A percentile compares a stretch with the other conserved stretches of the same genome.
phyloP scores from a whole-genome alignment of 1,139 yeast species.

The Candida smagusa region DNA sequence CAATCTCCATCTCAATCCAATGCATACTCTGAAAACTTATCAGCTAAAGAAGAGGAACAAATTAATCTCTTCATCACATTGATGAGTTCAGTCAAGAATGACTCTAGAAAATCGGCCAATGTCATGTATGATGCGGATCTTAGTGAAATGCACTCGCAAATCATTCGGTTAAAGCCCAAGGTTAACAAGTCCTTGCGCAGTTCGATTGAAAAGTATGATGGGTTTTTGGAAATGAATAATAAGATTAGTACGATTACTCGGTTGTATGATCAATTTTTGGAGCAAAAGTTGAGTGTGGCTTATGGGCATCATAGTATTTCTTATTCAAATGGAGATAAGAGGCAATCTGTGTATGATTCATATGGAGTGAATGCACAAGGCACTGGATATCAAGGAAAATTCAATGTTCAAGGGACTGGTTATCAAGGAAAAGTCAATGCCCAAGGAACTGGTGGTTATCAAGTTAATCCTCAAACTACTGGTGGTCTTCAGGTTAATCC shows the following conservation, averaged over 20 bases:
- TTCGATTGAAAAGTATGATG: conserved; percentile 65
- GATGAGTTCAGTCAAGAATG: conserved; percentile 51
- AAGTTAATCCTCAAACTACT: neutral
- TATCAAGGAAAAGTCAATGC: neutral
- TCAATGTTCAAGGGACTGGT: neutral
- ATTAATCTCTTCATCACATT: conserved; percentile 67
- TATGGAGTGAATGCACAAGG: neutral
- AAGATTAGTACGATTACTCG: conserved; percentile 77
- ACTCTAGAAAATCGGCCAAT: conserved; percentile 48
- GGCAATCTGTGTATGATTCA: neutral
- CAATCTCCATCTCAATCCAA: too few relatives aligned
- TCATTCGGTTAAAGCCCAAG: conserved; percentile 70
- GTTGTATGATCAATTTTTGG: conserved; percentile 76
- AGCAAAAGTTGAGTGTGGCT: conserved; percentile 55
- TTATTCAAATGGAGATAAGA: neutral
- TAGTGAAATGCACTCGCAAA: conserved; percentile 61
- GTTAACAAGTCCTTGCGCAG: conserved; percentile 63
- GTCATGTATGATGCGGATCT: conserved; percentile 60
- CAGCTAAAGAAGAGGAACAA: conserved; percentile 65
- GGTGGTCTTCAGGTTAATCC: neutral
- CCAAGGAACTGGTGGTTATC: neutral
- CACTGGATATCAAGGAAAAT: neutral
- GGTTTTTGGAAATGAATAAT: conserved; percentile 72
- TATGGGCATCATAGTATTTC: conserved; percentile 34
- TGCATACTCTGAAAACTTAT: conserved; percentile 21